Evolutionary conservation across 306 rosid species (phyloP).

Genomic region (Corylus avellana): DNA sequence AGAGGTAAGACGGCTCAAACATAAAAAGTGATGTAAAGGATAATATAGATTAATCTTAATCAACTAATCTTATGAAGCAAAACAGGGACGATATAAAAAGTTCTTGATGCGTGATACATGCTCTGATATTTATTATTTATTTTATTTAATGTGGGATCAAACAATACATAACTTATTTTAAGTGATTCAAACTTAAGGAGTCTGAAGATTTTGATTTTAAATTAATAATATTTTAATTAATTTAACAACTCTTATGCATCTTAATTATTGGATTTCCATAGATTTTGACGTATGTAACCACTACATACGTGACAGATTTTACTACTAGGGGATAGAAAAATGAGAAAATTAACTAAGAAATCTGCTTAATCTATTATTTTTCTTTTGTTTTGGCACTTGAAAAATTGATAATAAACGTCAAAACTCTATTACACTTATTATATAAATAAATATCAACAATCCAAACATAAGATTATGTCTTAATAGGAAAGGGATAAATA

Average conservation of each 20-base stretch:
- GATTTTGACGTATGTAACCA: constrained; percentile 31
- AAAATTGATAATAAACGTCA: neutral
- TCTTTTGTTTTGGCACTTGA: neutral
- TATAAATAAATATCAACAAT: too few species aligned
- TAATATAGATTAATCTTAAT: constrained; percentile 15
- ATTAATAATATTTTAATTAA: too few species aligned
- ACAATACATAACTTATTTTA: too few species aligned
- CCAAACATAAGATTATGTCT: too few species aligned
- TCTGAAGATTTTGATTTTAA: too few species aligned
- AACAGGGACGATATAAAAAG: constrained; percentile 1
- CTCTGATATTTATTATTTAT: constrained; percentile 16
- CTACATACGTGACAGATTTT: constrained; percentile 36
- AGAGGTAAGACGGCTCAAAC: constrained; percentile 21
- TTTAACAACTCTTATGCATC: neutral
- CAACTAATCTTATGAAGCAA: neutral
- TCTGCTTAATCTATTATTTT: neutral
- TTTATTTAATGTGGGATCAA: too few species aligned
- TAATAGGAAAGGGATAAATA: too few species aligned
- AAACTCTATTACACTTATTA: too few species aligned
- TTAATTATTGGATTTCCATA: constrained; percentile 32
- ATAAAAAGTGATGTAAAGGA: constrained; percentile 29
- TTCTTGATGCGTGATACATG: constrained; percentile 22
- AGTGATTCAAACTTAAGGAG: too few species aligned
- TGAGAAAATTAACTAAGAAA: neutral
- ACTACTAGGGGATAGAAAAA: neutral